These are phyloP conservation scores for Canna indica DNA, from an alignment of 176 grass and related monocot genomes.

Conservation along the genomic window DNA sequence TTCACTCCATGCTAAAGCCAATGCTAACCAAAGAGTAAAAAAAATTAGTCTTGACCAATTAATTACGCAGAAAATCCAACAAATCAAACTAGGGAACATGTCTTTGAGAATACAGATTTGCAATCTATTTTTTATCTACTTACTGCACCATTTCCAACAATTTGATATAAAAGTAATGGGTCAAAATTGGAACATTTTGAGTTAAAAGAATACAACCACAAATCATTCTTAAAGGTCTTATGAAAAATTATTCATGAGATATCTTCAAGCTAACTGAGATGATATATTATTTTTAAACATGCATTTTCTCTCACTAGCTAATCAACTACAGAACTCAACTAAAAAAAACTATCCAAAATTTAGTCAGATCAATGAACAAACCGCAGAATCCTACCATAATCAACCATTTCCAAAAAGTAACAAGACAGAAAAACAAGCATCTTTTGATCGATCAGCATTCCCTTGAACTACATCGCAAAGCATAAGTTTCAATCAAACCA, in stretches of 20 bases:
- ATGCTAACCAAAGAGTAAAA: too few relatives aligned
- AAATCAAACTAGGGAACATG: background rate
- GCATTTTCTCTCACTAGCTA: background rate
- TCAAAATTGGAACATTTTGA: background rate
- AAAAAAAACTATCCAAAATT: too few relatives aligned
- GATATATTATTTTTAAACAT: background rate
- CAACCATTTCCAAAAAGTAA: background rate
- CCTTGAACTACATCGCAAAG: too few relatives aligned
- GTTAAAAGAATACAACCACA: background rate
- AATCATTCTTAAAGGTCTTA: background rate
- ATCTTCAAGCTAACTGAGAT: too few relatives aligned
- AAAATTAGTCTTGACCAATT: too few relatives aligned
- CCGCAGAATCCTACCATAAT: too few relatives aligned
- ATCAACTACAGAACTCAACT: background rate
- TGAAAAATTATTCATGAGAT: background rate
- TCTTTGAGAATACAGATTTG: background rate
- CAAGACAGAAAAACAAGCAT: background rate
- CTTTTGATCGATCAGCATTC: too few relatives aligned
- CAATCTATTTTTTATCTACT: background rate
- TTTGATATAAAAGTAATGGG: background rate
- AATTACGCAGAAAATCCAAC: background rate
- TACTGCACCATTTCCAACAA: background rate
- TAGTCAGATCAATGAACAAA: too few relatives aligned
- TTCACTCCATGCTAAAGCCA: background rate
- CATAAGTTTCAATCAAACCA: too few relatives aligned